Evolutionary conservation across 805 yeast genomes (phyloP), one percentile per base, ranked within the genome.

Genomic region (Blastobotrys muscicola): DNA sequence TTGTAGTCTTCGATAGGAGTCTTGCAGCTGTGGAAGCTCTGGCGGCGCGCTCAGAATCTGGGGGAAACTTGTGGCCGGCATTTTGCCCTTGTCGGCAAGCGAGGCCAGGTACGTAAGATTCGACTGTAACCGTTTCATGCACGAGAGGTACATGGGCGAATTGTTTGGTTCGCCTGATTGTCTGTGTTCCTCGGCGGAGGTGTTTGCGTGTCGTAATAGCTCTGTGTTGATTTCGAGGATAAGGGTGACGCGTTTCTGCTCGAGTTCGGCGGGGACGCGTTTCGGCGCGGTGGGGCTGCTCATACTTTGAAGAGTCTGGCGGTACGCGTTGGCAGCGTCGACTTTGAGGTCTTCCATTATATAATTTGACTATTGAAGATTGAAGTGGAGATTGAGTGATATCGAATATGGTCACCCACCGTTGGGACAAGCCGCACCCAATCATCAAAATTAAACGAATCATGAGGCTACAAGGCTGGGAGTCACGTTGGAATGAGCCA

Each of bases 91-190:
- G 39, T 61, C 65, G 7, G 54, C 57, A 29, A 56, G 41, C 13
- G 61, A 48, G 8, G 61, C 61, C 45, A 65, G 54, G 42, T 61
- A 64, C 13, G 59, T 52, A 33, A 65, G 46, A 42, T 65, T 65
- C 36, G 58, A 47, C 37, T 65, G 66, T 8, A 65, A 39, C 3
- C 69, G 54, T 33, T 50, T 52, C 58, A 66, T 50, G 38, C 66
- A 55, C 39, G 53, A 44, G 4, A 45, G 36, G 43, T 44, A 58
- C 8, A 45, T 40, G 6, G 54, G 46, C 20, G 26, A 39, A 9
- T 34, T 29, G 14, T 35, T 34, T 2, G 48, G 48, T 26, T 46
- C 37, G 36, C 46, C 54, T 20, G 26, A 20, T 20, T 20, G 26
- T 13, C 44, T 39, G 39, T 46, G 39, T 15, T 44, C 45, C 16